Evolutionary conservation across 495 filamentous ascomycete genomes (phyloP), one percentile per base, ranked within the genome.

Genomic region (Neurospora sublineolata): DNA sequence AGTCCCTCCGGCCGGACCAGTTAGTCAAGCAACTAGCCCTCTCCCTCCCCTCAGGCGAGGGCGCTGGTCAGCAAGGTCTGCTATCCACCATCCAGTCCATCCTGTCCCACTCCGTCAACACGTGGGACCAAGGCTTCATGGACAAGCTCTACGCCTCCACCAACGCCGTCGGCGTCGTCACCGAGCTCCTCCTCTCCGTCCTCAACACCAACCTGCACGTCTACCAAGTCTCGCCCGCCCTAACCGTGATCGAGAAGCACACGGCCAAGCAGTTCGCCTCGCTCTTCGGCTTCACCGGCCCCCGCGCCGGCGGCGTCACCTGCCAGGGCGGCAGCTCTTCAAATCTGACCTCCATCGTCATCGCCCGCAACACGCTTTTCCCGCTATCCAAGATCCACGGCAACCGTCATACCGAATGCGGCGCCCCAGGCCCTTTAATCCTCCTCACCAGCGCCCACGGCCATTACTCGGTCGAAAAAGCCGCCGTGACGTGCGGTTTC

Each of bases 381-480:
- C 94, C 94, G 0, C 82, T 81, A 27, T 91, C 89, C 42, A 97
- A 97, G 79, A 83, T 80, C 11, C 77, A 87, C 6, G 94, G 95
- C 20, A 92, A 92, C 77, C 2, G 1, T 0, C 52, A 60, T 14
- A 16, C 14, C 12, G 85, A 79, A 9, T 76, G 76, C 10, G 85
- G 68, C 30, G 85, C 81, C 3, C 74, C 78, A 1, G 85, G 87
- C 74, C 79, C 82, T 8, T 93, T 97, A 73, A 87, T 94, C 10
- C 84, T 97, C n/a, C 97, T 97, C 85, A 97, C 94, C 18, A 91
- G 88, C 75, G 88, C 83, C 33, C 93, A 97, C 78, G 93, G 93
- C 1, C 94, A 97, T 83, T 98, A 97, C 83, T 93, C 90, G 52
- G 86, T 97, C n/a, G 93, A 97, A 78, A 97, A 97, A 81, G 93